Conservation (phyloP, 2,329 filamentous ascomycete genomes). For the Fusarium tuaranense region DNA sequence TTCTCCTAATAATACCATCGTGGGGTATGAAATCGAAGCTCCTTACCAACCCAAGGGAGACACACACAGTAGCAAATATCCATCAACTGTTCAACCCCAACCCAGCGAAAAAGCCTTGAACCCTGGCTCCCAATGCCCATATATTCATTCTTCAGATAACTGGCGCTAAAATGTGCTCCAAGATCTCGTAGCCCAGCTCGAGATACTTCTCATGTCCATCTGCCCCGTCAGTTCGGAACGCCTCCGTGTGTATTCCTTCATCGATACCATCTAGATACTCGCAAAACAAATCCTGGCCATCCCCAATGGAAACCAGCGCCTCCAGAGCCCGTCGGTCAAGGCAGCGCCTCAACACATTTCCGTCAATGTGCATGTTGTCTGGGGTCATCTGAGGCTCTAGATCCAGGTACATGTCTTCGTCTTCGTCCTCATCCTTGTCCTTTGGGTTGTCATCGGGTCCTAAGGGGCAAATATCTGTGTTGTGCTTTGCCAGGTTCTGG, state of each 20-base stretch:
- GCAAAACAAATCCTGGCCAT: constrained; percentile 55
- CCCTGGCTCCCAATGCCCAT: not conserved
- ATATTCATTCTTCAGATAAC: constrained; percentile 52
- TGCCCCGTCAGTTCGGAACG: constrained; percentile 43
- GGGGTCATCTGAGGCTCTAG: constrained; percentile 52
- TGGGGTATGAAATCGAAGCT: not conserved
- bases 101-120: not conserved
- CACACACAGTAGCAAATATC: not conserved
- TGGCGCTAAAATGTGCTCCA: constrained; percentile 65
- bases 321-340: constrained; percentile 61
- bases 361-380: constrained; percentile 73
- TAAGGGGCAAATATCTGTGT: constrained; percentile 62
- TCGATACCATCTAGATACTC: constrained; percentile 64
- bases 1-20: too few species aligned
- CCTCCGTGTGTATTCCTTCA: constrained; percentile 53
- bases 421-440: constrained; percentile 19
- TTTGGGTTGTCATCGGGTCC: constrained; percentile 26
- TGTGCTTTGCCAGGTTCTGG: constrained; percentile 72
- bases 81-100: not conserved
- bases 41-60: not conserved
- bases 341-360: constrained; percentile 71
- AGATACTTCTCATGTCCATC: constrained; percentile 53
- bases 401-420: constrained; percentile 36
- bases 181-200: constrained; percentile 63
- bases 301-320: constrained; percentile 50